Evolutionary conservation across 306 rosid genomes (phyloP), one percentile per base, ranked within the genome.

Genomic region (Gynostemma pentaphyllum): DNA sequence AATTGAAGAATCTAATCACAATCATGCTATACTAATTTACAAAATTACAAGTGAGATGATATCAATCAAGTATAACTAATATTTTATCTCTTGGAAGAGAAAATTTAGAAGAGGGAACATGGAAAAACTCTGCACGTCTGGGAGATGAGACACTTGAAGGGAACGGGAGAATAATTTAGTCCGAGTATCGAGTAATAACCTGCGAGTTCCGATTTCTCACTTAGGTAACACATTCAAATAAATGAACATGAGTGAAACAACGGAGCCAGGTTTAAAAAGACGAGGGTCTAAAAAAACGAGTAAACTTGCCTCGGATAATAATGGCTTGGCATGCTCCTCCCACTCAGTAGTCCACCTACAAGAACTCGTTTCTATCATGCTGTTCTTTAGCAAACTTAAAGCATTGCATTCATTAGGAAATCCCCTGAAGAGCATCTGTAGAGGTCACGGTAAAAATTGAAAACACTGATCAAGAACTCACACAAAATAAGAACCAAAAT

Each of bases 251-350:
- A 18, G 37, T 32, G 5, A 13, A 18, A 34, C 45, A 18, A 9
- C 18, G 15, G 42, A 3, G 34, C 62, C 16, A 32, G 39, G 39
- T 34, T 34, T 34, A 9, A 50, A 50, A 9, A 50, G n/a, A n/a
- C n/a, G n/a, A 13, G 24, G 0, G 21, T 18, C 45, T 9, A 9
- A 57, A 37, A 52, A 4, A 5, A 36, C 37, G 46, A 5, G 45
- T 40, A 37, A 70, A 73, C 85, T 78, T 80, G 72, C 98, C 98
- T 91, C 69, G 4, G 71, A 69, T 82, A 91, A 78, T 49, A 91
- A 68, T 15, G 86, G 87, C 75, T 87, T 87, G 62, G 96, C 98
- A 74, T 87, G 86, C 49, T 82, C 85, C 71, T 87, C 97, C 97
- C 98, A 91, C 74, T 82, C 98, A 24, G 83, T 68, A 73, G 77